Evolutionary conservation across 1,284 basidiomycete species (phyloP).

Genomic region (Taiwanofungus camphoratus): DNA sequence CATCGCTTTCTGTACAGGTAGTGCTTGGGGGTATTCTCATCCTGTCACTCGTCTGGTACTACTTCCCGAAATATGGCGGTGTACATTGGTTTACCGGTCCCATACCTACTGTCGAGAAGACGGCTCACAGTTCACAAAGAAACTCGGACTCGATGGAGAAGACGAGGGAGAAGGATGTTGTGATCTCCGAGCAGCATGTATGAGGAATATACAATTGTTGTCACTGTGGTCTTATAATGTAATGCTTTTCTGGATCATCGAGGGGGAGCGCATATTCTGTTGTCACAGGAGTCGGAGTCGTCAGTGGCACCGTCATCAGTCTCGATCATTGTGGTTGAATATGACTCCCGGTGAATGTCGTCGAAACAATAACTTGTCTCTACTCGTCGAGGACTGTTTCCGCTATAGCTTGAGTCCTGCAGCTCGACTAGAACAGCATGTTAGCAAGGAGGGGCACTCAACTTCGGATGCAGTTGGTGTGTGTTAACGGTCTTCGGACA

Average conservation of each 20-base stretch:
- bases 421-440: no score
- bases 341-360: no score
- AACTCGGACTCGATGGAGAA: slow-evolving; percentile 6
- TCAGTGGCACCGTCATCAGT: no score
- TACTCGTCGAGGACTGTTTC: no score
- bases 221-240: not conserved
- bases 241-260: not conserved
- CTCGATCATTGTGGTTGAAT: no score
- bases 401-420: no score
- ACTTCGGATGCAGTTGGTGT: no score
- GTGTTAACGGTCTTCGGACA: no score
- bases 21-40: slow-evolving; percentile 54
- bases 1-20: no score
- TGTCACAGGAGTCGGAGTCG: no score
- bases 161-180: slow-evolving; percentile 2
- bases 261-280: not conserved
- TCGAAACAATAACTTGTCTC: no score
- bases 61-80: slow-evolving; percentile 63
- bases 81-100: slow-evolving; percentile 67
- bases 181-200: slow-evolving; percentile 4
- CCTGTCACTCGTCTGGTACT: slow-evolving; percentile 58
- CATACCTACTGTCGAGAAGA: slow-evolving; percentile 20
- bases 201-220: not conserved
- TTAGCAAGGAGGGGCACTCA: no score
- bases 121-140: slow-evolving; percentile 3